Conservation (phyloP, 2,329 filamentous ascomycete species). For the Aphanocladium album region DNA sequence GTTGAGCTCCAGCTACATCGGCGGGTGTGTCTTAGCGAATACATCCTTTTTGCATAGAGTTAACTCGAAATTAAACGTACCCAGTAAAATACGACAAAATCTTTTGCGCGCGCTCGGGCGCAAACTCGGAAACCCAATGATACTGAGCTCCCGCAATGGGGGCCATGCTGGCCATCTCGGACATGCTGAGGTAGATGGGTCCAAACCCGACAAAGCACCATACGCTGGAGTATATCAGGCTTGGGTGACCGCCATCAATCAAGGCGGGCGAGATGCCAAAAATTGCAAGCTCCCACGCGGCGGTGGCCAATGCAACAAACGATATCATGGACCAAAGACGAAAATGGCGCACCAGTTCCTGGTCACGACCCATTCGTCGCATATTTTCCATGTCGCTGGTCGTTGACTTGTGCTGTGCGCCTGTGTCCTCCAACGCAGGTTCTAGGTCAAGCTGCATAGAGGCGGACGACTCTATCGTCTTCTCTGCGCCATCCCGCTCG, state of each 20-base stretch:
- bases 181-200: conserved; percentile 9
- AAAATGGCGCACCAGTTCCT: conserved; percentile 14
- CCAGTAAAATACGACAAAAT: conserved; percentile 7
- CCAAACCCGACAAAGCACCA: conserved; percentile 9
- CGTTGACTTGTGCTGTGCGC: background rate
- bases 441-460: background rate
- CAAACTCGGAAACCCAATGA: conserved; percentile 10
- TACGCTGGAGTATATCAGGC: background rate
- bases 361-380: conserved; percentile 14
- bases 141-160: conserved; percentile 8
- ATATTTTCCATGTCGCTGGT: conserved; percentile 5
- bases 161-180: conserved; percentile 11
- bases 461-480: background rate
- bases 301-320: conserved; percentile 10
- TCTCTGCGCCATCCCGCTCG: background rate
- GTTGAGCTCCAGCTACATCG: conserved; percentile 1
- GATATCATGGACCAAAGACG: conserved; percentile 11
- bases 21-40: background rate
- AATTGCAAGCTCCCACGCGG: conserved; percentile 8
- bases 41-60: background rate
- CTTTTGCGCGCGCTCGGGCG: conserved; percentile 6
- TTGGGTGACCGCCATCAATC: background rate
- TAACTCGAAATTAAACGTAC: background rate
- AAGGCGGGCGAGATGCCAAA: conserved; percentile 10
- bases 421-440: background rate